These are phyloP conservation scores for Colletotrichum sp. DNA, from an alignment of 2,329 filamentous ascomycete species.

Conservation along the genomic window DNA sequence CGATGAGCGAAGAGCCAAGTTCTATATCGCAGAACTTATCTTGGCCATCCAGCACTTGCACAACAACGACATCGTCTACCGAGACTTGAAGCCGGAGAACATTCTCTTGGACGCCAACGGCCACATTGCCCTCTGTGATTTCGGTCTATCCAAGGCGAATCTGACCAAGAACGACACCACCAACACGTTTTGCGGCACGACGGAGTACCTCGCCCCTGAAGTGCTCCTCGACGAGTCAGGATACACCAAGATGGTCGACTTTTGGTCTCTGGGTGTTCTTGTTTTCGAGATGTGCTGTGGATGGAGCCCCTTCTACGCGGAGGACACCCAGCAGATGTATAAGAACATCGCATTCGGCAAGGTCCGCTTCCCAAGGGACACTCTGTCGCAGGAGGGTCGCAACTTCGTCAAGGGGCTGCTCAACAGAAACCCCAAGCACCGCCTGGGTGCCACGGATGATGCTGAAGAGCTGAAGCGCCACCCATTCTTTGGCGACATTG, in stretches of 20 bases:
- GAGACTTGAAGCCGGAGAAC: conserved; percentile 97
- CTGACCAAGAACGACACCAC: conserved; percentile 96
- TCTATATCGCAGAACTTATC: conserved; percentile 98
- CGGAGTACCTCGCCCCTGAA: conserved; percentile 95
- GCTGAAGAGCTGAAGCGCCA: conserved; percentile 94
- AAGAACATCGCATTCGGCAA: conserved; percentile 99
- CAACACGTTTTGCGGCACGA: conserved; percentile 98
- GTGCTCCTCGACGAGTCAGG: conserved; percentile 94
- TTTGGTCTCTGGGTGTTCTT: conserved; percentile 96
- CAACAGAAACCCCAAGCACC: conserved; percentile 95
- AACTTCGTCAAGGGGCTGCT: conserved; percentile 98
- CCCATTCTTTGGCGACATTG: conserved; percentile 91
- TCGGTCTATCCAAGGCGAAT: conserved; percentile 96
- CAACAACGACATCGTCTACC: conserved; percentile 96
- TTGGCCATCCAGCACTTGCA: conserved; percentile 94
- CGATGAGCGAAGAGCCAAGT: conserved; percentile 92
- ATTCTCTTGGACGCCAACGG: conserved; percentile 96
- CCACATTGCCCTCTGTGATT: conserved; percentile 97
- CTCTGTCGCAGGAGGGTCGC: conserved; percentile 89
- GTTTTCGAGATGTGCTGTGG: conserved; percentile 99
- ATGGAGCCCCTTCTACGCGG: conserved; percentile 98
- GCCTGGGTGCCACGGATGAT: conserved; percentile 88
- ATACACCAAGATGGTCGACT: conserved; percentile 99
- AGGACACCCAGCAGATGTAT: conserved; percentile 99
- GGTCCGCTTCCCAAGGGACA: conserved; percentile 93